phyloP scores from a whole-genome alignment of 164 flowering plant genomes.

The Buxus sempervirens region DNA sequence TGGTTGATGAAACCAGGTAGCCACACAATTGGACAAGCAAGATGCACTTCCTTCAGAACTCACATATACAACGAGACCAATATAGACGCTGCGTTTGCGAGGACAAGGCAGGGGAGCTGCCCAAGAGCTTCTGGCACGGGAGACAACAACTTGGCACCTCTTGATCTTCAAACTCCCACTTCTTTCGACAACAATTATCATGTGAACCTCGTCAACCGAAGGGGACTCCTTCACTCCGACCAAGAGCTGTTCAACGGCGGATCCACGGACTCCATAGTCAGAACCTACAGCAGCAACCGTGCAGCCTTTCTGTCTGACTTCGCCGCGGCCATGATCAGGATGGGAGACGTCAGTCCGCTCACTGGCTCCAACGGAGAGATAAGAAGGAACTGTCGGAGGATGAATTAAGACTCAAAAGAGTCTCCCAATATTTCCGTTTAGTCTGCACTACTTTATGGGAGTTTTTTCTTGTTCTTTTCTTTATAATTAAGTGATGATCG shows the following conservation, averaged over 20 bases:
- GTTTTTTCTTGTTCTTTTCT: no score
- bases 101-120: slow-evolving; percentile 18
- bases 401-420: no score
- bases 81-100: slow-evolving; percentile 28
- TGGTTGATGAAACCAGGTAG: slow-evolving; percentile 28
- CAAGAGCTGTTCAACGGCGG: slow-evolving; percentile 34
- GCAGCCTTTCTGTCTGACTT: slow-evolving; percentile 25
- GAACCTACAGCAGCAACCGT: slow-evolving; percentile 13
- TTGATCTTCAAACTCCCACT: slow-evolving; percentile 30
- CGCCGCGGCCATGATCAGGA: slow-evolving; percentile 35
- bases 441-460: no score
- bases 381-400: slow-evolving; percentile 30
- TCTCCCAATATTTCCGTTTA: no score
- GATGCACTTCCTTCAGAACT: slow-evolving; percentile 28
- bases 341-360: slow-evolving; percentile 41
- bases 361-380: slow-evolving; percentile 46
- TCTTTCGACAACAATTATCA: slow-evolving; percentile 32
- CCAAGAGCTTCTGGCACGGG: slow-evolving; percentile 25
- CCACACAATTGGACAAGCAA: slow-evolving; percentile 42
- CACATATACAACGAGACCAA: slow-evolving; percentile 41
- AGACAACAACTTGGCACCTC: slow-evolving; percentile 33
- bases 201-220: slow-evolving; percentile 28
- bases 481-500: no score
- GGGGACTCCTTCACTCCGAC: slow-evolving; percentile 44
- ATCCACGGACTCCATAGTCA: slow-evolving; percentile 37